Base-by-base conservation (phyloP, 1,284 basidiomycete species). In the Malassezia vespertilionis region DNA sequence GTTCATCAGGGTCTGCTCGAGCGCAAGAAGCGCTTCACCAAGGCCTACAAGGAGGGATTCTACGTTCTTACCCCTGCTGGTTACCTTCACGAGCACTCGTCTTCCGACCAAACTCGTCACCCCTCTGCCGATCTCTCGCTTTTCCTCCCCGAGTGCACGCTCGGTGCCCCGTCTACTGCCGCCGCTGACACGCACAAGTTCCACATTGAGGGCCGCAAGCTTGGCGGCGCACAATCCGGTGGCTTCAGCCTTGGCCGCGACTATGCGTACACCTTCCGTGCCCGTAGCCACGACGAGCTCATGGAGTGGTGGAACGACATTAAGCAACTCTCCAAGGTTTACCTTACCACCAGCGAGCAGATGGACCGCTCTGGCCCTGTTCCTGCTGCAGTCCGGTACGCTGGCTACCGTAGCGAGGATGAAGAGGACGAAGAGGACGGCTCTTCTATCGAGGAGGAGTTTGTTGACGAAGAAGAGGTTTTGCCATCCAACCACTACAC, bases 291-390 rank as follows among this genome's bases (percentile, higher is more conserved):
- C 66, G 90, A 96, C 59, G 91, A 95, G 69, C 88, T 96, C 86
- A 90, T 96, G 87, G 91, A 96, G 74, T 95, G 93, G 85, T 97
- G 93, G 91, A 96, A 96, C 73, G 93, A 96, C 72, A 78, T 93
- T 45, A 78, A 89, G 62, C 93, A 96, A 87, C 77, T 97, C 48
- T 90, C 86, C 68, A 89, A 90, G 50, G 77, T 91, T 57, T 97
- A 96, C 73, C 79, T 97, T 46, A 88, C 95, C 45, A 87, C 89
- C 40, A 86, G 83, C 56, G 91, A 96, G 76, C 80, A 82, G 69
- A 86, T 96, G 76, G 87, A 95, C 75, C 77, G 91, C 44, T 82
- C 82, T 40, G 91, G 93, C 4, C 88, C 87, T 9, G 85, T 97
- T 15, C 84, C 84, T 33, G 87, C 88, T 20, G 90, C 89, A 39